Base-by-base conservation (phyloP, 2,329 filamentous ascomycete genomes). In the Gremmenia infestans region DNA sequence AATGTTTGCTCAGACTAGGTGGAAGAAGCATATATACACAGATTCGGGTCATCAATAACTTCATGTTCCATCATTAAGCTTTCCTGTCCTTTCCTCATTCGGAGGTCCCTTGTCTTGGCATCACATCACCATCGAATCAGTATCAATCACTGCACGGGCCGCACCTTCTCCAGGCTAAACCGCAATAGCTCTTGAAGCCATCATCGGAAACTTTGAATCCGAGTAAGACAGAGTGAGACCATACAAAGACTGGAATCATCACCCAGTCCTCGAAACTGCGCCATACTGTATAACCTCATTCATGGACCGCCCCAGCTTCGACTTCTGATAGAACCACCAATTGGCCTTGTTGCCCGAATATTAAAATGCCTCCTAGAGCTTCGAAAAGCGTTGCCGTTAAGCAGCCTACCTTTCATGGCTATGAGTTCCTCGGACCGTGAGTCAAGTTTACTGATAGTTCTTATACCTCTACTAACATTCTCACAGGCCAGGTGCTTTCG, bases 401-500 rank as follows among this genome's bases (percentile, higher is more conserved):
- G 9, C 66, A 65, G 56, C 59, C 59, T 50, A 50, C 52, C 23
- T 58, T 65, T 12, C 69, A 69, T 61, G 67, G 67, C 49, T 71
- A 71, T 59, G 69, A 71, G 57, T 71, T 71, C 56, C 58, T 58
- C 23, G 69, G 69, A 59, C 69, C 68, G 69, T 70, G 65, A 54
- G 68, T 64, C 17, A 50, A 52, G 5, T 42, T 23, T 12, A 22
- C 9, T 11, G 3, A 6, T 43, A 4, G 23, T 47, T 22, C 22
- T 28, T 17, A n/a, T 53, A 28, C 37, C 25, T 42, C 42, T 32
- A 32, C 60, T 64, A 32, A 60, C 35, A 7, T 5, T n/a, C 11
- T 46, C 50, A 12, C 62, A 95, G 91, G 53, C 77, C 86, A 43
- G 92, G 91, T 54, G 90, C 89, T 37, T 82, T 87, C 58, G 81